Evolutionary conservation across 2,329 filamentous ascomycete species (phyloP), one percentile per base, ranked within the genome.

Genomic region (Diplodia corticola): DNA sequence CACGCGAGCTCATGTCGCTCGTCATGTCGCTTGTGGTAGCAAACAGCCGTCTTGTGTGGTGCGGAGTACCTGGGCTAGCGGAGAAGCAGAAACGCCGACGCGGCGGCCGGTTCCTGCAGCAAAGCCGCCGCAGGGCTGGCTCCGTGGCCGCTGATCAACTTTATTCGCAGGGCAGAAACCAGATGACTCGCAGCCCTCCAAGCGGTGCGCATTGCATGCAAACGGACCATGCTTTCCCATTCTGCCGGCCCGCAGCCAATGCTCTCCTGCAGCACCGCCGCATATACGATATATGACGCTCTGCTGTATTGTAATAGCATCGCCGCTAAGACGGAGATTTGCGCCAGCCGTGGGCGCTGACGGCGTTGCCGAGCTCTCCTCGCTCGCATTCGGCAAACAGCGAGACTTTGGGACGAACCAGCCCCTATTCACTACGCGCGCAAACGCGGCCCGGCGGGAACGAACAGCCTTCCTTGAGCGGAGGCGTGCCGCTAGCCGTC

Each of bases 121-220:
- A 28, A 28, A 28, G 28, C 33, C 2, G 7, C 9, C 33, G 50
- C 55, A 46, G 55, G 55, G 37, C 24, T 46, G 28, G 28, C 28
- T 28, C n/a, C n/a, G n/a, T n/a, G n/a, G 28, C 28, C 22, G 54
- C 35, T 49, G 57, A 61, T 61, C 57, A 61, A 61, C 51, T 37
- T 35, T 37, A 37, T 55, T 30, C 51, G 30, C 51, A 55, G 30
- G 51, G 30, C 28, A 35, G n/a, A 15, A 35, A 35, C 33, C 30
- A 12, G 10, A 55, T 55, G 51, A 55, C 30, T 55, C 51, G 51
- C 51, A 37, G n/a, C 30, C n/a, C 22, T 28, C 6, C 33, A 10
- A 35, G 33, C 9, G 12, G 33, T 35, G 33, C 6, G 7, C 33
- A 35, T 35, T 35, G 33, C 7, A 2, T 35, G 28, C 28, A 28